Evolutionary conservation across 768 basidiomycete genomes (phyloP).

Genomic region (Chalciporus sphaerocephalus): DNA sequence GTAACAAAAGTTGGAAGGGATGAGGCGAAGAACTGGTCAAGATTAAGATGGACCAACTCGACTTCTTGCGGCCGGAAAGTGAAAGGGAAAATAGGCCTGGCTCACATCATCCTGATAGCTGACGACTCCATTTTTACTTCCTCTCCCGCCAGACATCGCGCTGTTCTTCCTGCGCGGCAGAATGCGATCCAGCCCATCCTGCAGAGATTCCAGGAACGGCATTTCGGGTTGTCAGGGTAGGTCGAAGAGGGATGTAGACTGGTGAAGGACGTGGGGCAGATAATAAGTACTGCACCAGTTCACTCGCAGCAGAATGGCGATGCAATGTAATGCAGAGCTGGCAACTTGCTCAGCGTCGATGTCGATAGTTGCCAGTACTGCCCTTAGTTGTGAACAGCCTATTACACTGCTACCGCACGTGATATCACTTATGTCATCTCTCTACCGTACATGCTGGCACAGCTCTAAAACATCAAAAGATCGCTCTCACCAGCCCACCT

Average conservation of each 20-base stretch:
- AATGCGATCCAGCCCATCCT: slow-evolving; percentile 30
- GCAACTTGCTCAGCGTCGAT: no score
- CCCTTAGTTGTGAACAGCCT: no score
- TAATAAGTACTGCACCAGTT: slow-evolving; percentile 10
- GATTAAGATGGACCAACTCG: slow-evolving; percentile 18
- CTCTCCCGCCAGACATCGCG: slow-evolving; percentile 52
- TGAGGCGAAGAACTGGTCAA: slow-evolving; percentile 7
- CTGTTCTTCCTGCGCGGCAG: slow-evolving; percentile 22
- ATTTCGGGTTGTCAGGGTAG: slow-evolving; percentile 7
- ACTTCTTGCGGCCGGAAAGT: slow-evolving; percentile 18
- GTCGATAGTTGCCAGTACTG: neutral
- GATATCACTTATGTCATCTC: slow-evolving; percentile 21
- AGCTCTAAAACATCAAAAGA: no score
- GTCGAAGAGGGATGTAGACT: neutral
- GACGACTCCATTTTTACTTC: slow-evolving; percentile 53
- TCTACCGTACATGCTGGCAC: neutral
- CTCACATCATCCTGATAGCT: slow-evolving; percentile 73
- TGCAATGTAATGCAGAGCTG: slow-evolving; percentile 11
- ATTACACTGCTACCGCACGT: slow-evolving; percentile 26
- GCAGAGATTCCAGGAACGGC: slow-evolving; percentile 28
- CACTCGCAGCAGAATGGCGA: slow-evolving; percentile 1
- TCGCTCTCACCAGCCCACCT: slow-evolving; percentile 44
- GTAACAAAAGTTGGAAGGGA: slow-evolving; percentile 24
- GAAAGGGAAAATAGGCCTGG: slow-evolving; percentile 11
- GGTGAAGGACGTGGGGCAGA: neutral